Base-by-base conservation (phyloP, 768 basidiomycete genomes). In the Termitomyces titanicus region DNA sequence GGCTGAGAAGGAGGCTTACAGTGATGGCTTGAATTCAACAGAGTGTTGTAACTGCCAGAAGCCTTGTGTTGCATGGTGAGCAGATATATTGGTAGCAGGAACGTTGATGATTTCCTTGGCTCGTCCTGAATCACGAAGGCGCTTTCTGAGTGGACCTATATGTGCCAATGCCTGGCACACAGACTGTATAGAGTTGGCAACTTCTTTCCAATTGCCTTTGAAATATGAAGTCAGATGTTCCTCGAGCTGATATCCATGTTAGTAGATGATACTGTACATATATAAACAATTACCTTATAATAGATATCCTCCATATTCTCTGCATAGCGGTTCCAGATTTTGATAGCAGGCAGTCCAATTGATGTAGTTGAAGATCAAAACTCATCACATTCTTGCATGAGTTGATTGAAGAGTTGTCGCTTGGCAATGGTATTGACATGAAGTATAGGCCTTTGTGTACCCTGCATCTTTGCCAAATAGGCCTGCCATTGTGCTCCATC, bases 321-420 rank as follows among this genome's bases (percentile, higher is more conserved):
- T 5, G 27, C 45, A 31, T 46, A 22, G 5, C 27, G 10, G 8
- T 46, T 46, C 27, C 45, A 46, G 15, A 46, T 27, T 31, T 46
- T 31, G 7, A 46, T 3, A 2, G 45, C 45, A 0, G 17, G 2
- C 5, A 46, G 25, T 10, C 7, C 29, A 8, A 46, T 9, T n/a
- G n/a, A n/a, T n/a, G n/a, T n/a, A n/a, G n/a, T n/a, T n/a, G n/a
- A n/a, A n/a, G n/a, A n/a, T n/a, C 4, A 7, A 49, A 49, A 49
- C 0, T 37, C 33, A 12, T 33, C 3, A 9, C 6, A 34, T 17
- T 48, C 47, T 25, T 42, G 9, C 56, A 63, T 76, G 57, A 54
- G 62, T n/a, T 38, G 53, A 53, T 39, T 42, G n/a, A n/a, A n/a
- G n/a, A n/a, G n/a, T n/a, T n/a, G n/a, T n/a, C n/a, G n/a, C n/a